Conservation (phyloP, 495 filamentous ascomycete genomes). For the Aspergillus ellipticus region DNA sequence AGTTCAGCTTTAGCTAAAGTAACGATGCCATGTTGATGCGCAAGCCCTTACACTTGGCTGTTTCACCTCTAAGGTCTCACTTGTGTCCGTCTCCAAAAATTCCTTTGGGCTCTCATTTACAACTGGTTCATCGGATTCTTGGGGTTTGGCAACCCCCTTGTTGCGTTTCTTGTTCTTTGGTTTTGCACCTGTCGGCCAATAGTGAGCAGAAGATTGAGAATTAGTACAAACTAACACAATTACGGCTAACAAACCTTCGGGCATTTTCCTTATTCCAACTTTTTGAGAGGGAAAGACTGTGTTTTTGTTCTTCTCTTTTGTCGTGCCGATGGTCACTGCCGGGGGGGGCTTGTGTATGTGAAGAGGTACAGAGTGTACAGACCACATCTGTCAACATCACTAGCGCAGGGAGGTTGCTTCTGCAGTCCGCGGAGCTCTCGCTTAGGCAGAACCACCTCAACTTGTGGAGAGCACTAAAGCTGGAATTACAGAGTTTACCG, state of each 20-base stretch:
- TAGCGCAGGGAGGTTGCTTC: constrained; percentile 25
- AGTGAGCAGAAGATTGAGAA: constrained; percentile 5
- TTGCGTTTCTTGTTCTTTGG: constrained; percentile 74
- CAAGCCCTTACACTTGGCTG: constrained; percentile 3
- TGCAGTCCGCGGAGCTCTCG: constrained; percentile 15
- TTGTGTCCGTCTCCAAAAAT: background rate
- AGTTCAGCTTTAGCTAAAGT: background rate
- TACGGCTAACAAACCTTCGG: constrained; percentile 22
- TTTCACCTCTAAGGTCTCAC: background rate
- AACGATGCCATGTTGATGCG: background rate
- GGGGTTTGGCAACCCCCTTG: constrained; percentile 49
- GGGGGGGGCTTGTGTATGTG: background rate
- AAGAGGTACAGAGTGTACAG: constrained; percentile 3
- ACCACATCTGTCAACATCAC: constrained; percentile 40
- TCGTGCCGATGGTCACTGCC: background rate
- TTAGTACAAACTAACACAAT: constrained; percentile 6
- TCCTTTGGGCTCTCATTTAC: constrained; percentile 9
- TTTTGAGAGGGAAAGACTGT: background rate
- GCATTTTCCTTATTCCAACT: constrained; percentile 27
- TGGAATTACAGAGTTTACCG: background rate
- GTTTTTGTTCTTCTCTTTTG: background rate
- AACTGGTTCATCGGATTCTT: constrained; percentile 15
- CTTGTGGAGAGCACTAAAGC: background rate
- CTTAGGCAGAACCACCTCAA: constrained; percentile 11
- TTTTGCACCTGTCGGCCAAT: constrained; percentile 41